Evolutionary conservation across 768 basidiomycete genomes (phyloP).

Genomic region (Boletellus sp.): DNA sequence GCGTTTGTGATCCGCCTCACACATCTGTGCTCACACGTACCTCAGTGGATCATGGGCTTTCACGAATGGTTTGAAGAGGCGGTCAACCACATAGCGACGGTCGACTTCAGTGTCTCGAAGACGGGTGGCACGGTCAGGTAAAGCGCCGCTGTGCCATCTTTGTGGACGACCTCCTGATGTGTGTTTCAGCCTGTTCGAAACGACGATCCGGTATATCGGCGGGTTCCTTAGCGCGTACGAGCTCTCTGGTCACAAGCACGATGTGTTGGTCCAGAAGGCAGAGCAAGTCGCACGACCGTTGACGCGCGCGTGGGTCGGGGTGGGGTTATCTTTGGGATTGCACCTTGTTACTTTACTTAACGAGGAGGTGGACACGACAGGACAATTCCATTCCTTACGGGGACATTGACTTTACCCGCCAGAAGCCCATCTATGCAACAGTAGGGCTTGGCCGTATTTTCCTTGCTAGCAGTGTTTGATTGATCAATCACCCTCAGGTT

Average conservation of each 20-base stretch:
- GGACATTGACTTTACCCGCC: constrained; percentile 36
- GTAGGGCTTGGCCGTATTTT: constrained; percentile 23
- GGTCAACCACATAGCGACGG: constrained; percentile 45
- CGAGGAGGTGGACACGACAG: constrained; percentile 17
- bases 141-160: neutral
- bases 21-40: neutral
- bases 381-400: constrained; percentile 36
- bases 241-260: constrained; percentile 51
- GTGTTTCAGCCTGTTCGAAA: constrained; percentile 53
- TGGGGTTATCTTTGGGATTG: constrained; percentile 28
- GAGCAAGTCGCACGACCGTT: constrained; percentile 62
- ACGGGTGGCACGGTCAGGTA: constrained; percentile 47
- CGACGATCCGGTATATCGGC: constrained; percentile 69
- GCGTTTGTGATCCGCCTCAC: neutral
- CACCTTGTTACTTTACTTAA: neutral
- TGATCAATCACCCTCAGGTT: constrained; percentile 27
- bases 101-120: constrained; percentile 51
- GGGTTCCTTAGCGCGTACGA: constrained; percentile 69
- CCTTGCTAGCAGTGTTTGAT: no score
- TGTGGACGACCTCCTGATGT: neutral
- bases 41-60: constrained; percentile 55
- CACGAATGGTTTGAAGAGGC: constrained; percentile 48
- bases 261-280: constrained; percentile 56
- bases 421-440: constrained; percentile 24
- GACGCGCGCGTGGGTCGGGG: constrained; percentile 56